These are phyloP conservation scores for Volvox reticuliferus DNA, from an alignment of 139 green algal genomes.

Conservation along the genomic window DNA sequence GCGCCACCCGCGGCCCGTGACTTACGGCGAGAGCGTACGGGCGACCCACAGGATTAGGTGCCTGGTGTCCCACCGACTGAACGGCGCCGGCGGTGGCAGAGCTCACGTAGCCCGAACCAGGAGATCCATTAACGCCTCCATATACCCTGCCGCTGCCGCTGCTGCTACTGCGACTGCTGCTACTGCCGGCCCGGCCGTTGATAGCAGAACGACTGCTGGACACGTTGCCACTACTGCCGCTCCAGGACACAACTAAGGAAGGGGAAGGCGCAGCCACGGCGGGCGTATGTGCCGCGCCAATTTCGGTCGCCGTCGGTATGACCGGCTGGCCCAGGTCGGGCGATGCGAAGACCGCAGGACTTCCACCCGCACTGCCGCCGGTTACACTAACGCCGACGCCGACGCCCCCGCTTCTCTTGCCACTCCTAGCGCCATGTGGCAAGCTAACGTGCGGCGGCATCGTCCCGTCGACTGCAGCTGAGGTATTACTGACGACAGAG, in stretches of 20 bases:
- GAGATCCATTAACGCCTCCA: neutral
- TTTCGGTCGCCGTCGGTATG: neutral
- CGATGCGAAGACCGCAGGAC: neutral
- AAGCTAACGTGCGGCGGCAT: too few relatives aligned
- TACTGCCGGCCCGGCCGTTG: neutral
- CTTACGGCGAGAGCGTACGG: conserved; percentile 7
- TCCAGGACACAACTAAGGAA: neutral
- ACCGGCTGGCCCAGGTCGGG: neutral
- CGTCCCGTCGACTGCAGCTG: too few relatives aligned
- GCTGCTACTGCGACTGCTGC: neutral
- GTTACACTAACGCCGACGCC: neutral
- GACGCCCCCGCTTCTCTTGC: neutral
- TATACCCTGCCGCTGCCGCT: neutral
- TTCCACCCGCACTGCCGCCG: neutral
- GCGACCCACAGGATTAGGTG: neutral
- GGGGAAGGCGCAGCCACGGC: neutral
- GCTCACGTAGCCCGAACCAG: neutral
- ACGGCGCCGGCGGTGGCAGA: neutral
- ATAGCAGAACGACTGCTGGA: neutral
- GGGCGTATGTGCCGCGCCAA: neutral
- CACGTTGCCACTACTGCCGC: conserved; percentile 1
- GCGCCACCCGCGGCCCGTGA: too few relatives aligned
- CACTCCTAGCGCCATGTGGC: too few relatives aligned
- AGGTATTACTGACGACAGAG: too few relatives aligned
- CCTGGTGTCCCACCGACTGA: neutral